phyloP scores from a whole-genome alignment of 2,329 filamentous ascomycete species.

The Epichloe hybrida region DNA sequence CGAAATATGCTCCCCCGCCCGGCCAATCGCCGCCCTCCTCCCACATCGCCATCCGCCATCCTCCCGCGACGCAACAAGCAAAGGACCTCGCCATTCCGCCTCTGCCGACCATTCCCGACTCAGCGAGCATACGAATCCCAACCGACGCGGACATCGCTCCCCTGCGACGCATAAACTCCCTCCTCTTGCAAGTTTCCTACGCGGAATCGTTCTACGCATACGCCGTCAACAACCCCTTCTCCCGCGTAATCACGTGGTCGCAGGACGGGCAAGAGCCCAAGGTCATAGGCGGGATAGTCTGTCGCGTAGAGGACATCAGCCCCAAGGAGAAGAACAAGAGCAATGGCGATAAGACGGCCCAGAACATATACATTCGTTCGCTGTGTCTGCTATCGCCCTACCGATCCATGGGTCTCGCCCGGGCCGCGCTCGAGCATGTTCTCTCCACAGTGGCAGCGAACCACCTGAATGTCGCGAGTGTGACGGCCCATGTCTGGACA shows the following conservation, averaged over 20 bases:
- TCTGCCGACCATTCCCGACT: slow-evolving; percentile 23
- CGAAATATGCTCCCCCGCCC: slow-evolving; percentile 21
- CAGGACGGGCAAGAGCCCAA: slow-evolving; percentile 30
- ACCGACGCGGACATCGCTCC: slow-evolving; percentile 38
- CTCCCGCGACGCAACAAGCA: slow-evolving; percentile 11
- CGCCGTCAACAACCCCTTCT: slow-evolving; percentile 38
- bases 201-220: slow-evolving; percentile 51
- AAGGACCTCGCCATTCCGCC: slow-evolving; percentile 16
- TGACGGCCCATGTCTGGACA: slow-evolving; percentile 58
- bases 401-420: slow-evolving; percentile 43
- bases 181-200: slow-evolving; percentile 51
- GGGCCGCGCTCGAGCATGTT: slow-evolving; percentile 42
- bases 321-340: neutral
- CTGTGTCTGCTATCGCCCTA: slow-evolving; percentile 51
- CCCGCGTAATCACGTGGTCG: slow-evolving; percentile 45
- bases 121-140: slow-evolving; percentile 40
- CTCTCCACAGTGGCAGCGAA: slow-evolving; percentile 24
- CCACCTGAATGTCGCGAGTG: slow-evolving; percentile 24
- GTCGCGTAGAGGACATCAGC: slow-evolving; percentile 36
- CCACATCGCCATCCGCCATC: slow-evolving; percentile 12
- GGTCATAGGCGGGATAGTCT: slow-evolving; percentile 48
- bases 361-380: slow-evolving; percentile 51
- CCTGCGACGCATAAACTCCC: slow-evolving; percentile 49
- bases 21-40: slow-evolving; percentile 18
- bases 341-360: slow-evolving; percentile 9